Percentiles rank a stretch among this genome's conserved stretches.
phyloP scores from a whole-genome alignment of 371 early-diverging fungal species.

The Batrachochytrium dendrobatidis region DNA sequence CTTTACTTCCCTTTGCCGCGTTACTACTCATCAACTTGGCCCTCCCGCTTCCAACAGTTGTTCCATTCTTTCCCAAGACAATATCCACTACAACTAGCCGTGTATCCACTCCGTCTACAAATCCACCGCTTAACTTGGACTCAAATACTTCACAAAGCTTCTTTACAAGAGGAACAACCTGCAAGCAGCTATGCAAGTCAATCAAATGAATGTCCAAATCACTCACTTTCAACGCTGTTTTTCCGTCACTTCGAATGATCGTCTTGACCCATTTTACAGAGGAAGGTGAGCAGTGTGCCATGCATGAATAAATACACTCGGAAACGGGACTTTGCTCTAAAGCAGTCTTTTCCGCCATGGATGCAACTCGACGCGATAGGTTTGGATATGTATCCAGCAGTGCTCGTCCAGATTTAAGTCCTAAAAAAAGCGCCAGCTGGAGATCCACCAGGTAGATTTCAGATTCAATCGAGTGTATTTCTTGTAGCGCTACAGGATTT shows the following conservation, averaged over 20 bases:
- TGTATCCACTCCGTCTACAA: neutral
- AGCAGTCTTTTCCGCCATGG: conserved; percentile 24
- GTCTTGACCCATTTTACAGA: conserved; percentile 2
- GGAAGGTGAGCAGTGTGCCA: neutral
- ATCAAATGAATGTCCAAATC: conserved; percentile 7
- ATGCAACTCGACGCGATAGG: conserved; percentile 26
- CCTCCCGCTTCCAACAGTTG: neutral
- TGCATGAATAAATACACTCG: conserved; percentile 30
- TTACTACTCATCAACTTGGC: no score
- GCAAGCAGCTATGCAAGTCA: neutral
- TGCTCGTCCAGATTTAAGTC: conserved; percentile 28
- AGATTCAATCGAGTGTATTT: neutral
- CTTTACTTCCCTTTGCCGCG: no score
- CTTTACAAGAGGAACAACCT: neutral
- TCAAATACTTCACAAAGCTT: neutral
- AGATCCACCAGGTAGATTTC: conserved; percentile 27
- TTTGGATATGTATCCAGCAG: conserved; percentile 24
- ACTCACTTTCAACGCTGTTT: neutral
- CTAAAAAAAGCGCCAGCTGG: conserved; percentile 35
- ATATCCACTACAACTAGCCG: neutral
- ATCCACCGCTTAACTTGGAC: neutral
- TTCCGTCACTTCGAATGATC: neutral
- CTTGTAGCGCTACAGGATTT: neutral
- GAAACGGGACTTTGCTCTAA: conserved; percentile 26
- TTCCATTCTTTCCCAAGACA: neutral